Evolutionary conservation across 495 filamentous ascomycete genomes (phyloP), one percentile per base, ranked within the genome.

Genomic region (Trichocladium antarcticum): DNA sequence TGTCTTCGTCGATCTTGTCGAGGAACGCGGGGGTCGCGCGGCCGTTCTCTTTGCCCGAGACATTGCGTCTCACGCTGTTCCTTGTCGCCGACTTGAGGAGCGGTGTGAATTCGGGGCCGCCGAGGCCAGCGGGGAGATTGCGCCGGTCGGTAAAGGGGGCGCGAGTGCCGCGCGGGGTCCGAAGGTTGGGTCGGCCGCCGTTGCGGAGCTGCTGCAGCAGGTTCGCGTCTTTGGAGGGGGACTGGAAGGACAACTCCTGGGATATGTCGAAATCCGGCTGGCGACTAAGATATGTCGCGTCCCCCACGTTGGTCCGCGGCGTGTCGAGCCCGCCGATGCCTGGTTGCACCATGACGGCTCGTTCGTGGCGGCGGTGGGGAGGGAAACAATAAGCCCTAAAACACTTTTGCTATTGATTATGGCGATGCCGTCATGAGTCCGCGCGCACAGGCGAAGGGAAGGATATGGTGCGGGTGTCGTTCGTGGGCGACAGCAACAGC

Each of bases 41-140:
- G 55, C 72, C 70, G 45, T 74, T 71, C 43, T 74, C 63, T 61
- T 79, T 71, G 70, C 77, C 61, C 32, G 42, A 21, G 35, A 68
- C 70, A 58, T 77, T 77, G 39, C 76, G 74, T 41, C 83, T 68
- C 29, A 81, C 74, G 53, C 82, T 89, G 57, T 90, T 89, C 45
- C 80, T 80, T 15, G 87, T 86, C 12, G 88, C 89, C 49, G 84
- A 94, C 68, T 88, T 90, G 61, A 98, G 78, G 46, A 98, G 66
- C 0, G 92, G 92, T 2, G 92, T 98, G 60, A 98, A 98, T 53
- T 98, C 93, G 39, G 76, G 78, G 42, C 80, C 82, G 12, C 70
- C 76, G 1, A 78, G 65, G 32, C 75, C 75, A 19, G 70, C 66
- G 11, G 77, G 74, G 67, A 82, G 58, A 75, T 89, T 85, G 55